A percentile compares a stretch with the other conserved stretches of the same genome.
phyloP scores from a whole-genome alignment of 2,329 filamentous ascomycete species.

The Neofusicoccum cordaticola region DNA sequence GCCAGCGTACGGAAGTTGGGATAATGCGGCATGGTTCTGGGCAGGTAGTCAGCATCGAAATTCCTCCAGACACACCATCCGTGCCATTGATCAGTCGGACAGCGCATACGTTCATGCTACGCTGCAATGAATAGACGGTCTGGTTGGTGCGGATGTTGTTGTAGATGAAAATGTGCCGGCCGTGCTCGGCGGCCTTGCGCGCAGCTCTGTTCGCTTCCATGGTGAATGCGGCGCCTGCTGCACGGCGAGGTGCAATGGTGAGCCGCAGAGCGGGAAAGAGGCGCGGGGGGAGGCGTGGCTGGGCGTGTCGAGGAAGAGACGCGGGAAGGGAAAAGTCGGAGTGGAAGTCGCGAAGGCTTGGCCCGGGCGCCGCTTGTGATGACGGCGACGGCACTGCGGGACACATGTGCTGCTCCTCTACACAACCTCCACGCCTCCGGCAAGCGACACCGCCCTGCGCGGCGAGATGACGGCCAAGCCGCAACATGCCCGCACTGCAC shows the following conservation, averaged over 20 bases:
- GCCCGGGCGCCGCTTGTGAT: slow-evolving; percentile 13
- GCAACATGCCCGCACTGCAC: not conserved
- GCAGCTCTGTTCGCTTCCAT: not conserved
- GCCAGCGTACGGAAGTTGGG: slow-evolving; percentile 61
- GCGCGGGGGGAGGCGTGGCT: not conserved
- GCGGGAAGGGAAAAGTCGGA: slow-evolving; percentile 4
- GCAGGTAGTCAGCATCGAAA: not conserved
- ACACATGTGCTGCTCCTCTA: not conserved
- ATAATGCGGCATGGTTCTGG: slow-evolving; percentile 32
- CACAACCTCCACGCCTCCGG: not conserved
- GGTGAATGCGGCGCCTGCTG: not conserved
- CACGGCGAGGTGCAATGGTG: not conserved
- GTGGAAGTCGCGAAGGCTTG: slow-evolving; percentile 8
- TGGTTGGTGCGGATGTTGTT: slow-evolving; percentile 61
- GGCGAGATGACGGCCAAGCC: not conserved
- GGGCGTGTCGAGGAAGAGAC: not conserved
- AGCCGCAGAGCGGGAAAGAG: not conserved
- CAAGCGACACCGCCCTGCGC: not conserved
- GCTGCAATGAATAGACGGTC: slow-evolving; percentile 61
- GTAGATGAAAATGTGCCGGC: slow-evolving; percentile 61
- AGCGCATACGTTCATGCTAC: slow-evolving; percentile 52
- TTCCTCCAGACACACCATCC: not conserved
- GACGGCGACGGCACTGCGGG: slow-evolving; percentile 8
- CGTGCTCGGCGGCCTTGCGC: not conserved
- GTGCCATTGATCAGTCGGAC: not conserved